These are phyloP conservation scores for Amoeboaphelidium protococcarum DNA, from an alignment of 371 early-diverging fungal species.

Conservation along the genomic window DNA sequence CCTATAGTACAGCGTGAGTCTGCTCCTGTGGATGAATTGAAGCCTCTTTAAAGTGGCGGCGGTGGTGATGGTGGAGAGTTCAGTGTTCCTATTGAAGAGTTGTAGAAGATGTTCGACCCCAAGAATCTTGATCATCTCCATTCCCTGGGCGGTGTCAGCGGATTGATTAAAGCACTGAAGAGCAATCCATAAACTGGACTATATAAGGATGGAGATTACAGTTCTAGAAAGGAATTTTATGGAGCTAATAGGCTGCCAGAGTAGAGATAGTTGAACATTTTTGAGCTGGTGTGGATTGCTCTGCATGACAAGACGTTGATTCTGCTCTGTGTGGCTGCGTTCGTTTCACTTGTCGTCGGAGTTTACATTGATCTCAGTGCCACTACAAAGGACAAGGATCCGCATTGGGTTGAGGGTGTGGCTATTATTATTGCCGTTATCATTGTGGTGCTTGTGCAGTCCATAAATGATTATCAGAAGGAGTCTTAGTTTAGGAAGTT, in stretches of 20 bases:
- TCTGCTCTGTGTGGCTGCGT: conserved; percentile 26
- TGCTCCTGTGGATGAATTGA: too few species aligned
- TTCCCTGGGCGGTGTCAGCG: conserved; percentile 26
- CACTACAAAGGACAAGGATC: conserved; percentile 7
- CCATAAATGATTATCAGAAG: conserved; percentile 86
- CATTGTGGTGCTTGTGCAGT: conserved; percentile 68
- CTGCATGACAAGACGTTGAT: conserved; percentile 27
- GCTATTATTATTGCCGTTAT: conserved; percentile 41
- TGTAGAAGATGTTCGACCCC: conserved; percentile 6
- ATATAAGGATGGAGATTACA: conserved; percentile 21
- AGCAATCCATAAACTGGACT: conserved; percentile 36
- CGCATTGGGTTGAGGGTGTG: conserved; percentile 45
- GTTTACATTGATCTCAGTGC: conserved; percentile 35
- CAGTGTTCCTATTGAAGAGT: too few species aligned
- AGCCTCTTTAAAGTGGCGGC: too few species aligned
- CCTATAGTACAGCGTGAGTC: too few species aligned
- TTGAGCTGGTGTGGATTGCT: conserved; percentile 30
- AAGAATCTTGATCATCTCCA: conserved; percentile 5
- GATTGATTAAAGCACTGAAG: conserved; percentile 25
- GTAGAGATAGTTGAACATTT: conserved; percentile 24
- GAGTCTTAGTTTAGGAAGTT: conserved; percentile 65
- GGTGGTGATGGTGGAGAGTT: too few species aligned
- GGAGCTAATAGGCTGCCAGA: conserved; percentile 35
- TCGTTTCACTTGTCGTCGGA: conserved; percentile 46
- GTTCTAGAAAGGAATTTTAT: conserved; percentile 22